These are phyloP conservation scores for Dendrothele bispora DNA, from an alignment of 768 basidiomycete species.

Conservation along the genomic window DNA sequence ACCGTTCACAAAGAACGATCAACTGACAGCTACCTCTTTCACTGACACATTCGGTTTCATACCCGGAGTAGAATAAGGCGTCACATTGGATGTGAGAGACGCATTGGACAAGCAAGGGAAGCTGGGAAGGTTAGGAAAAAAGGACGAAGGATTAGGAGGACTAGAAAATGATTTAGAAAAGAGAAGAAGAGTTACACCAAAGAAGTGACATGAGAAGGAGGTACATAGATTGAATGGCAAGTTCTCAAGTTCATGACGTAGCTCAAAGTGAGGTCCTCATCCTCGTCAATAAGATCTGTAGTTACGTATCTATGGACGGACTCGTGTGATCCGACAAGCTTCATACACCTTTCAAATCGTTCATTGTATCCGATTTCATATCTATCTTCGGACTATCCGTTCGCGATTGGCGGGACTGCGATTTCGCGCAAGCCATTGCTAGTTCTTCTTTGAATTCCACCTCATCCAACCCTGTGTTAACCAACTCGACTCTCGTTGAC, in stretches of 20 bases:
- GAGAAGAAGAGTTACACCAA: slow-evolving; percentile 40
- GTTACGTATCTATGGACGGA: too few species aligned
- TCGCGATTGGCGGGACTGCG: too few species aligned
- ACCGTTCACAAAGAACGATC: slow-evolving; percentile 78
- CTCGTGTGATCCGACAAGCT: slow-evolving; percentile 71
- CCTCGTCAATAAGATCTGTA: slow-evolving; percentile 80
- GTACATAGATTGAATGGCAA: slow-evolving; percentile 58
- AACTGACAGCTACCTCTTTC: slow-evolving; percentile 75
- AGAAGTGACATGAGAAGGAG: slow-evolving; percentile 50
- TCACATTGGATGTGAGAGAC: slow-evolving; percentile 55
- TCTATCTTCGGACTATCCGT: slow-evolving; percentile 51
- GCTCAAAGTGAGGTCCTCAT: slow-evolving; percentile 56
- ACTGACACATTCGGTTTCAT: slow-evolving; percentile 63
- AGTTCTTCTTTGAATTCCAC: too few species aligned
- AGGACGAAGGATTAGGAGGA: slow-evolving; percentile 20
- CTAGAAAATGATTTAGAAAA: too few species aligned
- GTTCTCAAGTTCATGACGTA: slow-evolving; percentile 52
- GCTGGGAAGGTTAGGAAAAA: slow-evolving; percentile 35
- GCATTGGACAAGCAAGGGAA: slow-evolving; percentile 49
- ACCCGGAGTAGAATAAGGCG: slow-evolving; percentile 45
- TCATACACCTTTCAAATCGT: slow-evolving; percentile 62
- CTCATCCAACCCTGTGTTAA: slow-evolving; percentile 35
- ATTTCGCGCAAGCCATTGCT: too few species aligned
- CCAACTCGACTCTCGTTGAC: slow-evolving; percentile 56
- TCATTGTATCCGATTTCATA: slow-evolving; percentile 56